Base-by-base conservation (phyloP, 176 grass and related monocot species). In the Otatea glauca region DNA sequence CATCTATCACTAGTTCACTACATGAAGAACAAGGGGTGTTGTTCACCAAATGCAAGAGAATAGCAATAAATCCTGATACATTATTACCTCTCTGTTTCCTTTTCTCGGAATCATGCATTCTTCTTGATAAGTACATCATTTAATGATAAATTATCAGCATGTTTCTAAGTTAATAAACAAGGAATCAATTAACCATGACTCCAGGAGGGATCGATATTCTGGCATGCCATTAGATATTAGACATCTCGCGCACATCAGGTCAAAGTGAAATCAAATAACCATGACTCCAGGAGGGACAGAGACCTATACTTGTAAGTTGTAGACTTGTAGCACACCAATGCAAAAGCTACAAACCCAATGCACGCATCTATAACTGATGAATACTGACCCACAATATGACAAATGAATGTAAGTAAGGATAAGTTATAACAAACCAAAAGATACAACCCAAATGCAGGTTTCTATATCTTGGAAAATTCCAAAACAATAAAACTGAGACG, bases 391-490 rank as follows among this genome's bases (percentile, higher is more conserved):
- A 39, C 50, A 68, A 37, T 16, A 68, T 11, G 21, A 80, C 7
- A 58, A 84, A 47, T 27, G 35, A 3, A 65, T 58, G 20, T 2
- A 68, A 51, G 29, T 29, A 74, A 80, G 64, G 60, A 69, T 38
- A 84, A 65, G 32, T 2, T 32, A 44, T 63, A 50, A 35, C 61
- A 79, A 27, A 50, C 27, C 24, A 79, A 64, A 73, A 84, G 56
- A 29, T 73, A 73, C 42, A 73, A 48, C 68, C 41, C 20, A 47
- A 74, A 83, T 38, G 27, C 70, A 73, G 51, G 47, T 20, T 24
- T 51, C 20, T 64, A 14, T 27, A 18, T 56, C 18, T 53, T 68
- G 4, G 16, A 50, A 72, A 62, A 75, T 21, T 9, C 2, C 17
- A 25, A 78, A 10, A 63, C 8, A 59, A 24, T 17, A 70, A 9